Evolutionary conservation across 2,329 filamentous ascomycete genomes (phyloP), one percentile per base, ranked within the genome.

Genomic region (Epichloe sibirici): DNA sequence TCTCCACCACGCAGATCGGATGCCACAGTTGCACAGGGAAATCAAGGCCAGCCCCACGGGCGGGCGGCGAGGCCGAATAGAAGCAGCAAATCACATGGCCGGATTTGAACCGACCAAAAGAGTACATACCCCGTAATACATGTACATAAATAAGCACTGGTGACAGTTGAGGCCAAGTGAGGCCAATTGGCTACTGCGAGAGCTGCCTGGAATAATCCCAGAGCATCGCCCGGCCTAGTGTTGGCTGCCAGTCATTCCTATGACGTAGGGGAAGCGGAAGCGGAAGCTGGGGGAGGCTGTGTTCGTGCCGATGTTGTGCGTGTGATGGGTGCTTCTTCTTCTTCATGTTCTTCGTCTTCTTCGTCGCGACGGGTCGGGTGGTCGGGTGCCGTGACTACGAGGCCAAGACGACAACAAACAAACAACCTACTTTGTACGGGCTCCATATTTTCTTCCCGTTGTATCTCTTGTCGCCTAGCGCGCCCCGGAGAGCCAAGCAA

Each of bases 221-320:
- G 44, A 40, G n/a, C 49, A 25, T 21, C 43, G 25, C 23, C 13
- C 25, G 8, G 23, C 8, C 40, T 25, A 15, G 40, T 43, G 17
- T 28, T 28, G 28, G 17, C 13, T 38, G 35, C 38, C 15, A 37
- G 48, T 48, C 47, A 53, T 56, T 51, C 53, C 52, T 49, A 56
- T 55, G 52, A 56, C 48, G 55, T 55, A 54, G 40, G 35, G 40
- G 46, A 52, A 31, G 49, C 51, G 17, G 17, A 21, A 21, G 17
- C 17, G 17, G 17, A 21, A 21, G 17, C 17, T 2, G 17, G 47
- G 53, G 51, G 45, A 21, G 13, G 5, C 12, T 12, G 44, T 12
- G 44, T 34, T 9, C 0, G 25, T 15, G 23, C 34, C 15, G 17
- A 21, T 21, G 17, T 21, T 21, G 17, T 21, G 17, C 17, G 17